Base-by-base conservation (phyloP, 805 yeast species). In the Metschnikowia matae region DNA sequence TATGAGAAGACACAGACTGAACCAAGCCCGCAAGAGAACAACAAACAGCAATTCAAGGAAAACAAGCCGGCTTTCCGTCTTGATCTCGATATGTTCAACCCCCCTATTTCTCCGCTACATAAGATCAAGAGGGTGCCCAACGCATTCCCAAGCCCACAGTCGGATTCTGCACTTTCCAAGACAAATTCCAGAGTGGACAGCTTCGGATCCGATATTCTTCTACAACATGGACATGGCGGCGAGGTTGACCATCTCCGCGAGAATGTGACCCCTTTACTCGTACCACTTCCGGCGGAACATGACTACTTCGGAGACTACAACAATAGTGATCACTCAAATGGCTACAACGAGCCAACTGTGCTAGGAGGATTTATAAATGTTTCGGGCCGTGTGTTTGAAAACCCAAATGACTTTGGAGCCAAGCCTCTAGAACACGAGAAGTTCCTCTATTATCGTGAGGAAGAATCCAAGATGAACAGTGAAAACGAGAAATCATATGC, bases 31-130 rank as follows among this genome's bases (percentile, higher is more conserved):
- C 36, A 46, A 48, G 49, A 57, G 34, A 31, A 14, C 37, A 10
- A 17, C 14, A n/a, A 34, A 44, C 29, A 13, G 18, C 18, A 17
- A 13, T 21, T 17, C n/a, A 40, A 33, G 44, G 40, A 31, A 21
- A 33, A 51, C 21, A 66, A 62, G 8, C 71, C 70, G 3, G 63
- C 60, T 15, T 63, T 67, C 46, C 61, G 59, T 41, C 51, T 67
- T 20, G 61, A 65, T 18, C 54, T 67, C 35, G 70, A 64, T 46
- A 54, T 58, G 40, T 46, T 67, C 33, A 50, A 41, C 11, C 53
- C 54, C 5, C 43, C 47, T 0, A 45, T 48, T 21, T 59, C 53
- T 31, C 55, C 44, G 26, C 44, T 53, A 17, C 46, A 41, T 15
- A 37, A 46, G 15, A 35, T 48, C 29, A 50, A 49, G 44, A 49